Evolutionary conservation across 495 filamentous ascomycete genomes (phyloP).

Genomic region (Ascobolus immersus): DNA sequence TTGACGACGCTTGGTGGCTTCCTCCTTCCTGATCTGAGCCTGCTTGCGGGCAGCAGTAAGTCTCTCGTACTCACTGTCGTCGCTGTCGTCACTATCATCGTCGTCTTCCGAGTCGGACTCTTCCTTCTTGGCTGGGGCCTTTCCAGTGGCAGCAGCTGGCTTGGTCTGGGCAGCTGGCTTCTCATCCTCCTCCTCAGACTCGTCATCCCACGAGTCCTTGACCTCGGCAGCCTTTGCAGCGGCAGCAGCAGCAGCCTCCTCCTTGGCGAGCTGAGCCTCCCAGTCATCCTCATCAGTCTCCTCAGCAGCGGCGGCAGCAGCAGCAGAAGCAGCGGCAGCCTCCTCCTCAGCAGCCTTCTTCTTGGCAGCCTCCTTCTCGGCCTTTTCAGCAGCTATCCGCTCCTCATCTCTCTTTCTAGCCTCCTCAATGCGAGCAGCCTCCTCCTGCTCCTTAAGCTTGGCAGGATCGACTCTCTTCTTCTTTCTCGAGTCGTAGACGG

Average conservation of each 20-base stretch:
- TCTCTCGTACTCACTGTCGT: slow-evolving; percentile 38
- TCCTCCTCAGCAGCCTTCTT: slow-evolving; percentile 22
- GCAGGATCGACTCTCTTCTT: slow-evolving; percentile 52
- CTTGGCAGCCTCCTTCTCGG: slow-evolving; percentile 24
- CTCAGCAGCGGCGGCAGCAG: slow-evolving; percentile 29
- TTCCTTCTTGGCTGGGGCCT: slow-evolving; percentile 15
- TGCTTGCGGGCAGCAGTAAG: slow-evolving; percentile 39
- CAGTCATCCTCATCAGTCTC: slow-evolving; percentile 28
- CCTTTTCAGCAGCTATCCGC: slow-evolving; percentile 37
- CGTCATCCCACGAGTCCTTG: slow-evolving; percentile 89
- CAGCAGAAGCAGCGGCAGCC: slow-evolving; percentile 21
- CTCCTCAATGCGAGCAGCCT: slow-evolving; percentile 33
- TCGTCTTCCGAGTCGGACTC: slow-evolving; percentile 83
- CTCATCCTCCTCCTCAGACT: slow-evolving; percentile 48
- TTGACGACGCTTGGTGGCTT: slow-evolving; percentile 69
- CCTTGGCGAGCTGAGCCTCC: slow-evolving; percentile 49
- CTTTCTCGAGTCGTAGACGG: slow-evolving; percentile 44
- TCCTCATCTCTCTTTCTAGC: slow-evolving; percentile 47
- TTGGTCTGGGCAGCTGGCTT: slow-evolving; percentile 11
- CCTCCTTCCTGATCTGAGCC: slow-evolving; percentile 51
- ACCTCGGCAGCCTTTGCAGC: slow-evolving; percentile 52
- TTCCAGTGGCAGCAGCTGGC: slow-evolving; percentile 5
- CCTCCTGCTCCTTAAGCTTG: slow-evolving; percentile 35
- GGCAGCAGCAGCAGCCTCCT: slow-evolving; percentile 65
- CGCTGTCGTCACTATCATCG: slow-evolving; percentile 57